phyloP scores from a whole-genome alignment of 768 basidiomycete genomes.

The Termitomyces sp. region DNA sequence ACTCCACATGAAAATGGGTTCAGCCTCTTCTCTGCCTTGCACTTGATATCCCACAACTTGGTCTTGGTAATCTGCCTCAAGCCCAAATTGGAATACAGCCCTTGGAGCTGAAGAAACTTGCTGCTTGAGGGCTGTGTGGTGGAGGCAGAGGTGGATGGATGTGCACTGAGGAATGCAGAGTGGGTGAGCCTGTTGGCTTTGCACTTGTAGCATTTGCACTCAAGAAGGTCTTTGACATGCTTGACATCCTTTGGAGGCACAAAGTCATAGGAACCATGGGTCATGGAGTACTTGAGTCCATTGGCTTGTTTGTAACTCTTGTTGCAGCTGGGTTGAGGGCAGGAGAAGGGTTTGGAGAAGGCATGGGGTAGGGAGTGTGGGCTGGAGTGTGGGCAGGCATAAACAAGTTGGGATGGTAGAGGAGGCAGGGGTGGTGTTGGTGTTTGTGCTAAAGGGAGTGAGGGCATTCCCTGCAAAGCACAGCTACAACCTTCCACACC shows the following conservation, averaged over 20 bases:
- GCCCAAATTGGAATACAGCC: conserved; percentile 23
- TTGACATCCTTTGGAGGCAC: conserved; percentile 83
- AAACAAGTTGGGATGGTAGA: conserved; percentile 1
- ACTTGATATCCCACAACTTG: conserved; percentile 67
- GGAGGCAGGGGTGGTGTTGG: too few relatives aligned
- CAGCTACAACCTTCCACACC: conserved; percentile 23
- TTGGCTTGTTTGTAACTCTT: conserved; percentile 97
- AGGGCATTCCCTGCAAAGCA: conserved; percentile 56
- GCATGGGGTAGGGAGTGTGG: conserved; percentile 23
- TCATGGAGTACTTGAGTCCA: conserved; percentile 91
- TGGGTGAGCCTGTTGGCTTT: conserved; percentile 16
- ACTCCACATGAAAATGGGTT: conserved; percentile 89
- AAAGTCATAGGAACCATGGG: conserved; percentile 90
- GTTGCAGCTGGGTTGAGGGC: conserved; percentile 93
- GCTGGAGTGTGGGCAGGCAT: conserved; percentile 25
- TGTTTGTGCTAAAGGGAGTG: too few relatives aligned
- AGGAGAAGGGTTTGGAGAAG: conserved; percentile 82
- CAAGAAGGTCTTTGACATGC: conserved; percentile 69
- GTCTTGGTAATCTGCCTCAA: conserved; percentile 50
- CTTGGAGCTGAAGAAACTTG: conserved; percentile 8
- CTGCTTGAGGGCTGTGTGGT: not conserved
- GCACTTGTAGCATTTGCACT: conserved; percentile 40
- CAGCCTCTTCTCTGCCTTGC: conserved; percentile 78
- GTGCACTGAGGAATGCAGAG: conserved; percentile 7
- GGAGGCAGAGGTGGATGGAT: not conserved